phyloP scores from a whole-genome alignment of 192 early-diverging fungal species.

The Coemansia sp. region DNA sequence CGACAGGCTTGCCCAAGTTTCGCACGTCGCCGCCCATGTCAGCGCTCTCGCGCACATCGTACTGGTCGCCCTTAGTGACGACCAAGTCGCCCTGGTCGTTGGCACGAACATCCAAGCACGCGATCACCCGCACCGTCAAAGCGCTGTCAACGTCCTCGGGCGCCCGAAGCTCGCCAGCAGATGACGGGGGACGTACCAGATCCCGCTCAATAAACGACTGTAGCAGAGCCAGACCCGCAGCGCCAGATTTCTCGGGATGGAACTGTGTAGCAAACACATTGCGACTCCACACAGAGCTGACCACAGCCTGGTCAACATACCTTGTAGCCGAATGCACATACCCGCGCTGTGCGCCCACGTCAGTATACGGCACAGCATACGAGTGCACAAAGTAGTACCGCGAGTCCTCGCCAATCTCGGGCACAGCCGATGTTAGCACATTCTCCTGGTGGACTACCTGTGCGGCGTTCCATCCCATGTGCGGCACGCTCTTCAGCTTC shows the following conservation, averaged over 20 bases:
- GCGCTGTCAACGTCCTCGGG: slow-evolving; percentile 47
- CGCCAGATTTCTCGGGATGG: slow-evolving; percentile 98
- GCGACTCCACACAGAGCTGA: slow-evolving; percentile 75
- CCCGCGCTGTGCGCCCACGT: slow-evolving; percentile 55
- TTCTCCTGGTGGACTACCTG: slow-evolving; percentile 20
- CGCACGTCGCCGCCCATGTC: slow-evolving; percentile 69
- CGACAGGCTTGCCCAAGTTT: slow-evolving; percentile 97
- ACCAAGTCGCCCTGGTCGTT: slow-evolving; percentile 98
- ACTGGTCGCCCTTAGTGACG: slow-evolving; percentile 99
- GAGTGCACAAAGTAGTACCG: slow-evolving; percentile 99
- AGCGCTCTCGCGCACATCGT: slow-evolving; percentile 87
- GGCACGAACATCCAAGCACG: slow-evolving; percentile 94
- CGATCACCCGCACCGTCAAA: slow-evolving; percentile 90
- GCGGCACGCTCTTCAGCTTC: slow-evolving; percentile 84
- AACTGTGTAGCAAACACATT: slow-evolving; percentile 98
- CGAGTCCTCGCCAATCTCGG: slow-evolving; percentile 52
- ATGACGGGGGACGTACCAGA: slow-evolving; percentile 26
- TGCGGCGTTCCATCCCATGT: slow-evolving; percentile 94
- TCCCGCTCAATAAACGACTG: slow-evolving; percentile 73
- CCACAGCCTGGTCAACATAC: slow-evolving; percentile 86
- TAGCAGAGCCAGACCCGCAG: slow-evolving; percentile 80
- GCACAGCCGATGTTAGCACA: slow-evolving; percentile 6
- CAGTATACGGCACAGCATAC: slow-evolving; percentile 73
- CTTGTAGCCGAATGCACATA: slow-evolving; percentile 83
- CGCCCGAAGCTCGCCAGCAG: background rate